Base-by-base conservation (phyloP, 148 eudicot genomes). In the Polygonum maritimum region DNA sequence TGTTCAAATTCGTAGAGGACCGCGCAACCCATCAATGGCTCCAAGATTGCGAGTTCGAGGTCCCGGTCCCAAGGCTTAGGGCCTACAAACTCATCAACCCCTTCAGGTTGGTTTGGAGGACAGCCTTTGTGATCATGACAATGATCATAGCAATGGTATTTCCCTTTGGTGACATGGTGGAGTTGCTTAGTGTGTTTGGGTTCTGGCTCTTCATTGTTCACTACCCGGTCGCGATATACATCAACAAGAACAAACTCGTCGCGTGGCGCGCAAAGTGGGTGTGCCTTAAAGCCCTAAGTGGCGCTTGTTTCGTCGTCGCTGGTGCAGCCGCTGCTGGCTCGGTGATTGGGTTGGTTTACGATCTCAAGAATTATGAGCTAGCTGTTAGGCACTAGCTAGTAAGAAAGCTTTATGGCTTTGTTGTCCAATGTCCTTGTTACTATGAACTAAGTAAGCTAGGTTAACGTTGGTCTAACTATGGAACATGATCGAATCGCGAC, bases 151-250 rank as follows among this genome's bases (percentile, higher is more conserved):
- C 90, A 18, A 87, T 87, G 90, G 80, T 87, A 38, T 38, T 85
- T 58, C 87, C 90, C 79, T 87, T 85, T 78, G 85, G 81, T 18
- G 86, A 85, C 31, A 88, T 87, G 5, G 90, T 81, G 40, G 90
- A 86, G 7, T 67, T 87, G 19, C 86, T 87, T 10, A 86, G 90
- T 7, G 88, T 86, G 1, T 74, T 87, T 13, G 90, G 90, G 69
- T 87, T 87, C 70, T 87, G 90, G 90, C 90, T 86, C 16, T 78
- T 87, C 79, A 87, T 88, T 0, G 90, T 87, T 16, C 84, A 84
- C 38, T 82, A 51, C 65, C 89, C 89, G 0, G 84, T 86, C 11
- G 85, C 85, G 79, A 85, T 87, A 88, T 87, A 87, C 78, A 87
- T 87, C 2, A 48, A 58, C 0, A 88, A 87, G 26, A 87, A 79